Base-by-base conservation (phyloP, 108 stramenopile species). In the Pseudonitzschia delicatissima region DNA sequence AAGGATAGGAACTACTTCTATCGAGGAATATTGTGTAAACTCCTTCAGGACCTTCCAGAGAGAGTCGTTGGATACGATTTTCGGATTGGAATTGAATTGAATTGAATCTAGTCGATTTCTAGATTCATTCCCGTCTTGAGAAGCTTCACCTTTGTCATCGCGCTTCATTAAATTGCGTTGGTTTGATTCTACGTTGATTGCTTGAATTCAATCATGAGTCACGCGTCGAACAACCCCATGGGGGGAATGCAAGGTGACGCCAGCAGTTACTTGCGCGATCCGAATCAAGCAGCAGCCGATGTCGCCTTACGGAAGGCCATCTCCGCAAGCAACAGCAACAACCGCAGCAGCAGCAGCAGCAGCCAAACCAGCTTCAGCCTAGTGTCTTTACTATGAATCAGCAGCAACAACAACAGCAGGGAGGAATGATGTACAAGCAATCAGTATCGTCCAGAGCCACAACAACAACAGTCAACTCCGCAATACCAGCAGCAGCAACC, bases 321-420 rank as follows among this genome's bases (percentile, higher is more conserved):
- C 47, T 3, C 45, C 5, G 5, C 40, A 42, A 12, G 40, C 27
- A 32, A 25, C 61, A 39, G 20, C 62, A 63, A 18, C 55, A 57
- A 28, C 55, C 13, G 33, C 64, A 66, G 36, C 47, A 51, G 35
- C 64, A 66, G 23, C 64, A 50, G 34, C 71, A 71, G 49, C 44
- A 8, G n/a, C 66, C n/a, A n/a, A n/a, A n/a, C n/a, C 58, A 27
- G 26, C 23, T 40, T 45, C 51, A 48, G n/a, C n/a, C n/a, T n/a
- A n/a, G n/a, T n/a, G n/a, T n/a, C n/a, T n/a, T n/a, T n/a, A n/a
- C n/a, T n/a, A n/a, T n/a, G n/a, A n/a, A n/a, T n/a, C n/a, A n/a
- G 42, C 47, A 17, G 47, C 20, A 8, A 48, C 47, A 23, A 1
- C 47, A 48, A 11, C 37, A 6, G 8, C 40, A 42, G 40, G 13